Conservation (phyloP, 1,284 basidiomycete species). For the Acaromyces ingoldii region DNA sequence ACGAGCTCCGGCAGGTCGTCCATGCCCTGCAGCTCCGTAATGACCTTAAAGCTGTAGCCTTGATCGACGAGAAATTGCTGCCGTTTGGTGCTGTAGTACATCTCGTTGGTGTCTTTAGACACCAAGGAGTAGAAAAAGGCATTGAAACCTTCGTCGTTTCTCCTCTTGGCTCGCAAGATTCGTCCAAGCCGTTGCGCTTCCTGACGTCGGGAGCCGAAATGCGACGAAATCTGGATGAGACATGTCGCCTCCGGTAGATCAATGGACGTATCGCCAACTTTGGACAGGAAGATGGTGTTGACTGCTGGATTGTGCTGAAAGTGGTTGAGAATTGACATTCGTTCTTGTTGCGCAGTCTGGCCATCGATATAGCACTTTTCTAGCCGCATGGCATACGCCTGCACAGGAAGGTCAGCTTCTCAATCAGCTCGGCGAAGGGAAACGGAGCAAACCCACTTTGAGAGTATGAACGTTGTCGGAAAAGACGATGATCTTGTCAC, state of each 20-base stretch:
- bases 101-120: conserved; percentile 97
- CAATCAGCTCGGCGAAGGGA: background rate
- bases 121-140: conserved; percentile 99
- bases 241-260: conserved; percentile 98
- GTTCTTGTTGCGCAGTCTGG: conserved; percentile 88
- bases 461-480: conserved; percentile 97
- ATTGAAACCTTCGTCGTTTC: conserved; percentile 99
- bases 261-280: conserved; percentile 98
- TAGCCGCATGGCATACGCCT: conserved; percentile 93
- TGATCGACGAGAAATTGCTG: conserved; percentile 99
- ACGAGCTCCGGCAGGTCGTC: conserved; percentile 82
- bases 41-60: conserved; percentile 98
- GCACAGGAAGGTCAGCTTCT: conserved; percentile 11
- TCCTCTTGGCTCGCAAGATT: conserved; percentile 91
- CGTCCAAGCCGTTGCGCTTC: conserved; percentile 90
- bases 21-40: conserved; percentile 91
- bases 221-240: conserved; percentile 98
- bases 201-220: conserved; percentile 96
- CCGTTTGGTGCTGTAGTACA: conserved; percentile 98
- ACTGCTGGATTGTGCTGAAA: conserved; percentile 91
- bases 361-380: conserved; percentile 95
- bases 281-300: conserved; percentile 98
- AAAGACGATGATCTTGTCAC: conserved; percentile 99
- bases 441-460: conserved; percentile 61
- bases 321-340: conserved; percentile 87